phyloP scores from a whole-genome alignment of 2,329 filamentous ascomycete species.

The Cladorrhinum sp. region DNA sequence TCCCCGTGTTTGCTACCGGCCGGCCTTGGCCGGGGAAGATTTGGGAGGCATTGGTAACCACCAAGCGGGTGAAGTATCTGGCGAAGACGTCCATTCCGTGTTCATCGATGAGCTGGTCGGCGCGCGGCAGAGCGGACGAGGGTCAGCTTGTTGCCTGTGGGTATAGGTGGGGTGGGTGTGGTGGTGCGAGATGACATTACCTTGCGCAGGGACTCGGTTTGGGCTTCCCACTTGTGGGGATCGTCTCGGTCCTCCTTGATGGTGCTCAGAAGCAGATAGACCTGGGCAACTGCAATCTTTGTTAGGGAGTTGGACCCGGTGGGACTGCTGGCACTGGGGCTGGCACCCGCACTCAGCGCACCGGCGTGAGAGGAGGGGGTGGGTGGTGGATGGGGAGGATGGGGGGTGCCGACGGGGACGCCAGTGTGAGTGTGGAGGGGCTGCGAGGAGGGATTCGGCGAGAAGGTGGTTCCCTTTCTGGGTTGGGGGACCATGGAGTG shows the following conservation, averaged over 20 bases:
- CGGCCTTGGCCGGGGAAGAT: conserved; percentile 82
- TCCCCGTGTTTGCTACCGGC: conserved; percentile 71
- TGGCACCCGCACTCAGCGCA: conserved; percentile 58
- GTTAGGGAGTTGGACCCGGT: conserved; percentile 67
- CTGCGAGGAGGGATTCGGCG: conserved; percentile 56
- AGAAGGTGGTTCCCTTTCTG: conserved; percentile 61
- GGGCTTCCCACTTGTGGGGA: conserved; percentile 85
- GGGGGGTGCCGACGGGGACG: conserved; percentile 39
- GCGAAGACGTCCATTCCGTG: conserved; percentile 99
- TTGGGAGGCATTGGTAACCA: conserved; percentile 84
- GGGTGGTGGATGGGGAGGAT: conserved; percentile 44
- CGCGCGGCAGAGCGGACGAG: neutral
- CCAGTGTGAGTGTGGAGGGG: conserved; percentile 52
- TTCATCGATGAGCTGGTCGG: conserved; percentile 78
- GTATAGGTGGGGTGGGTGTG: neutral
- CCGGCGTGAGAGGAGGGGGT: conserved; percentile 45
- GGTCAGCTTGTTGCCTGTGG: neutral
- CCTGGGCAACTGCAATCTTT: conserved; percentile 92
- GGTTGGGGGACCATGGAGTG: conserved; percentile 56
- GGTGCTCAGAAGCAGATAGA: conserved; percentile 89
- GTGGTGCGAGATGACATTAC: conserved; percentile 44
- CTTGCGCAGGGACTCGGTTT: conserved; percentile 89
- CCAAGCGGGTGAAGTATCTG: conserved; percentile 90
- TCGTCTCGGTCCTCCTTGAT: conserved; percentile 90
- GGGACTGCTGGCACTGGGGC: conserved; percentile 60